Evolutionary conservation across 805 yeast species (phyloP).

Genomic region (Hanseniaspora pseudoguilliermondii): DNA sequence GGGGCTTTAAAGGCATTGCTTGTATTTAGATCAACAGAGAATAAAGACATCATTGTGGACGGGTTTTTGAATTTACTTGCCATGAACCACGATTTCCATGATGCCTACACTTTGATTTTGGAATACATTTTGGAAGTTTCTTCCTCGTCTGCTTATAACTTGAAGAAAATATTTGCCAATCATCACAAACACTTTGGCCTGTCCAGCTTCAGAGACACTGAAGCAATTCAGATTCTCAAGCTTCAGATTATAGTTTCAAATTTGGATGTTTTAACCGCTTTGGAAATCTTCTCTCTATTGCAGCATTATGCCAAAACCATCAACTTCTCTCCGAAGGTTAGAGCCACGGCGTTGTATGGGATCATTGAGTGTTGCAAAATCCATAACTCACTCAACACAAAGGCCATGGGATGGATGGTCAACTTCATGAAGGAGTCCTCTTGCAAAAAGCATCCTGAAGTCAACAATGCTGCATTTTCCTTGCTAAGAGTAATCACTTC

Average conservation of each 20-base stretch:
- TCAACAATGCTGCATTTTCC: conserved; percentile 54
- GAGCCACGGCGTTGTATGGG: conserved; percentile 42
- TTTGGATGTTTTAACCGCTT: conserved; percentile 41
- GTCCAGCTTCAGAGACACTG: conserved; percentile 39
- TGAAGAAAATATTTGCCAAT: conserved; percentile 22
- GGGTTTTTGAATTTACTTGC: neutral
- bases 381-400: conserved; percentile 36
- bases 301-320: conserved; percentile 39
- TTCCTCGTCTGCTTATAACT: neutral
- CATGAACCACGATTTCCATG: neutral
- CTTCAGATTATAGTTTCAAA: conserved; percentile 48
- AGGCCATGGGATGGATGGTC: conserved; percentile 50
- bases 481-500: conserved; percentile 65
- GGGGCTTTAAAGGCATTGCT: neutral
- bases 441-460: conserved; percentile 15
- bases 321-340: conserved; percentile 21
- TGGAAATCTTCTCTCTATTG: conserved; percentile 45
- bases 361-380: conserved; percentile 49
- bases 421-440: neutral
- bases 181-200: conserved; percentile 40
- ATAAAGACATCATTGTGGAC: neutral
- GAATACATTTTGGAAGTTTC: neutral
- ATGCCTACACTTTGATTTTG: neutral
- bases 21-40: neutral
- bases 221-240: conserved; percentile 38